These are phyloP conservation scores for Curvularia lunata DNA, from an alignment of 2,329 filamentous ascomycete species.

Conservation along the genomic window DNA sequence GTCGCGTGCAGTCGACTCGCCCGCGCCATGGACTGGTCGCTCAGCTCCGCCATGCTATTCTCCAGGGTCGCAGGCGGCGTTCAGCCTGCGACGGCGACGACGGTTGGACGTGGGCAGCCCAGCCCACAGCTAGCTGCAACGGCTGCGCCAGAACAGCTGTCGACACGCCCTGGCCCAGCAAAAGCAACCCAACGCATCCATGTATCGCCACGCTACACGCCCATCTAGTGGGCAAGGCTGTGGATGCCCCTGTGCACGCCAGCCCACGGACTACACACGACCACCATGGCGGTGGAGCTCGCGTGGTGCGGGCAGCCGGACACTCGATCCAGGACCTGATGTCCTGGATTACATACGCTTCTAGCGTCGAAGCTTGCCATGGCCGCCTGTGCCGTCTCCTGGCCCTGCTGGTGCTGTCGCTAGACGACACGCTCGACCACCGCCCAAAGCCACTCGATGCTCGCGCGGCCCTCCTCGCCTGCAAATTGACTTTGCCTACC, in stretches of 20 bases:
- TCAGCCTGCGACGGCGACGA: neutral
- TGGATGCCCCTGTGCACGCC: neutral
- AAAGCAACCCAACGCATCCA: too few relatives aligned
- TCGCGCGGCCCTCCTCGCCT: neutral
- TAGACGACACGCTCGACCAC: neutral
- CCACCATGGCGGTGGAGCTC: conserved; percentile 8
- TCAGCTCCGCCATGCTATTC: neutral
- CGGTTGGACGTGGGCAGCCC: neutral
- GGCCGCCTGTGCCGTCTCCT: neutral
- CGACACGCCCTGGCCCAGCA: neutral
- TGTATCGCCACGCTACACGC: too few relatives aligned
- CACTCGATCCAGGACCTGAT: conserved; percentile 2
- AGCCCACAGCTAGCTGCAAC: neutral
- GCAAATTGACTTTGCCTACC: conserved; percentile 6
- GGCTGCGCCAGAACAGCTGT: neutral
- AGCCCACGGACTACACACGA: neutral
- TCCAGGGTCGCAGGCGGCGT: neutral
- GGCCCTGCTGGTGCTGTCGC: neutral
- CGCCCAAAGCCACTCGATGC: neutral
- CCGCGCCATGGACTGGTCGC: neutral
- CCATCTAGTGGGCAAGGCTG: conserved; percentile 15
- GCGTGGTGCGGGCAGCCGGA: conserved; percentile 8
- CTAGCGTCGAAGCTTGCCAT: conserved; percentile 8
- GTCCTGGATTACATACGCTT: conserved; percentile 3
- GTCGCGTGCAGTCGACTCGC: conserved; percentile 25